Conservation (phyloP, 2,329 filamentous ascomycete species). For the Aspergillus proliferans region DNA sequence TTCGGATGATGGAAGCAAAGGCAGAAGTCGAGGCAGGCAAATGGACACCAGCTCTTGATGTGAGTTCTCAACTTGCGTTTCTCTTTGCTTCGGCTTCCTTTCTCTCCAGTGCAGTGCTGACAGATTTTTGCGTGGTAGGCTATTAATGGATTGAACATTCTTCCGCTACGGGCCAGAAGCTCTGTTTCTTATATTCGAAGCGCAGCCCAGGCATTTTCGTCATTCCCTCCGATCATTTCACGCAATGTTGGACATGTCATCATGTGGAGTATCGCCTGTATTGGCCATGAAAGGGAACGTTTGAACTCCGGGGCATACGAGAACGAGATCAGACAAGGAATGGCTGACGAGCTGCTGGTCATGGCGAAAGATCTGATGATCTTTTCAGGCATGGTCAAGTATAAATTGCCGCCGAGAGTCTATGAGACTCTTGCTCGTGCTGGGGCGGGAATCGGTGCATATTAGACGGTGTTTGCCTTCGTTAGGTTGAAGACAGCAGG, state of each 20-base stretch:
- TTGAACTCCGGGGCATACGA: constrained; percentile 67
- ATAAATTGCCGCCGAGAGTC: constrained; percentile 77
- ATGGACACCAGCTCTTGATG: constrained; percentile 59
- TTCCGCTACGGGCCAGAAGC: constrained; percentile 69
- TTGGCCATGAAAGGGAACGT: constrained; percentile 68
- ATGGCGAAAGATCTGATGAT: constrained; percentile 87
- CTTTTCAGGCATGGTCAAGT: constrained; percentile 87
- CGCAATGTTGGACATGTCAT: constrained; percentile 86
- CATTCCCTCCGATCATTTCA: constrained; percentile 71
- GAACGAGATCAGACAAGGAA: constrained; percentile 36
- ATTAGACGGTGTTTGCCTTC: constrained; percentile 14
- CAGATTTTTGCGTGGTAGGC: constrained; percentile 43
- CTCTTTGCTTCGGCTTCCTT: not conserved
- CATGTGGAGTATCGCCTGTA: constrained; percentile 88
- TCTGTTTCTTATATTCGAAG: constrained; percentile 73
- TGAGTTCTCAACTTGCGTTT: constrained; percentile 38
- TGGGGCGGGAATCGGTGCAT: constrained; percentile 57
- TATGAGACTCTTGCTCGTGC: constrained; percentile 84
- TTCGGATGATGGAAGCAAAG: constrained; percentile 58
- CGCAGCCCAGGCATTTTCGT: constrained; percentile 73
- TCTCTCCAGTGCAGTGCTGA: constrained; percentile 1
- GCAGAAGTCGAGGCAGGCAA: constrained; percentile 51
- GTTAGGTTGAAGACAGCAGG: too few relatives aligned
- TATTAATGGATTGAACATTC: constrained; percentile 68
- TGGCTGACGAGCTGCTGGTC: constrained; percentile 67